A percentile compares a stretch with the other conserved stretches of the same genome.
Conservation (phyloP, 2,329 filamentous ascomycete species). For the Aspergillus sp. region DNA sequence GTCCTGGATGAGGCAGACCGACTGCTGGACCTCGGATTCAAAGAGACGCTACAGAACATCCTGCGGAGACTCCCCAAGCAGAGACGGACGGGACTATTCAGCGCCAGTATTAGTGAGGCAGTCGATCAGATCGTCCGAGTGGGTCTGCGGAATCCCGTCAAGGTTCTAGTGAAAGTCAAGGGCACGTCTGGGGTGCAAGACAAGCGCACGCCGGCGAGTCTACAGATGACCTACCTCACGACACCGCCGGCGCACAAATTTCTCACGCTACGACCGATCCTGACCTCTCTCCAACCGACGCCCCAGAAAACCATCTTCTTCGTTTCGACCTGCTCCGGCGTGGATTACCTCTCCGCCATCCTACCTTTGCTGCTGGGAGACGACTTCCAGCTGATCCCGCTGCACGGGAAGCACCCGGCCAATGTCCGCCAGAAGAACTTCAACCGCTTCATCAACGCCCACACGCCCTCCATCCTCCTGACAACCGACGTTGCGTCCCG, state of each 20-base stretch:
- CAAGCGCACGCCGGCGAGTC: conserved; percentile 78
- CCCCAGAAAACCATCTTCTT: conserved; percentile 89
- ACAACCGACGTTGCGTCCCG: conserved; percentile 91
- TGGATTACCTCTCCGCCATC: conserved; percentile 88
- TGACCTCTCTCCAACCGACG: conserved; percentile 66
- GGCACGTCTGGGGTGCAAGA: conserved; percentile 72
- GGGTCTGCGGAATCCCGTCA: conserved; percentile 89
- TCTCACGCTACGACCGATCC: conserved; percentile 67
- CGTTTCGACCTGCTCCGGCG: conserved; percentile 87
- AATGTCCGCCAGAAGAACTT: conserved; percentile 90
- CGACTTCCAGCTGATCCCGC: conserved; percentile 68
- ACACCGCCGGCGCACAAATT: conserved; percentile 77
- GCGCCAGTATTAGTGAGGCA: conserved; percentile 92
- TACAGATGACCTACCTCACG: conserved; percentile 86
- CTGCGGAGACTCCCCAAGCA: conserved; percentile 85
- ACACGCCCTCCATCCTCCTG: conserved; percentile 75
- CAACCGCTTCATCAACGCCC: conserved; percentile 70
- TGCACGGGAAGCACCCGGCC: conserved; percentile 89
- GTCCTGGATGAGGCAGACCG: conserved; percentile 94
- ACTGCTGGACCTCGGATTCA: conserved; percentile 89
- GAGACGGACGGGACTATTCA: conserved; percentile 87
- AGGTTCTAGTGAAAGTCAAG: conserved; percentile 91
- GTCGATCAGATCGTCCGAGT: conserved; percentile 91
- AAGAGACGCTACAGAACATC: conserved; percentile 84
- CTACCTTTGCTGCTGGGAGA: conserved; percentile 70